phyloP scores from a whole-genome alignment of 2,329 filamentous ascomycete genomes.

The Rhexocercosporidium sp. region DNA sequence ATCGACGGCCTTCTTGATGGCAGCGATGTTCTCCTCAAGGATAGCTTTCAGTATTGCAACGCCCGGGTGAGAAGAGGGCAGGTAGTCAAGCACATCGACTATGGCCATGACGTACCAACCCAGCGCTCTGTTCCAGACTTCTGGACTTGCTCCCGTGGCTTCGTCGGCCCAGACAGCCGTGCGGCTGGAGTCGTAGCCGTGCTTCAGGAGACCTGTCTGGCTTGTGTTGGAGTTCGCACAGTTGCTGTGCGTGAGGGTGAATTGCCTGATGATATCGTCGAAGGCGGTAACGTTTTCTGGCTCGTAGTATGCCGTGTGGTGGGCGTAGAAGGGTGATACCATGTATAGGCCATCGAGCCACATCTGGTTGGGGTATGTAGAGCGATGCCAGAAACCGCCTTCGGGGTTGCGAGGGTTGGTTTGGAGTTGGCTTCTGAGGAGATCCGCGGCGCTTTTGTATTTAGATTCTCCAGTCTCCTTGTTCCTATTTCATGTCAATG shows the following conservation, averaged over 20 bases:
- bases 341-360: slow-evolving; percentile 60
- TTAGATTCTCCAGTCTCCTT: slow-evolving; percentile 48
- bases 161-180: slow-evolving; percentile 45
- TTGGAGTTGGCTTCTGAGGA: slow-evolving; percentile 52
- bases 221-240: slow-evolving; percentile 30
- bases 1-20: slow-evolving; percentile 29
- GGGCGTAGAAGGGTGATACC: slow-evolving; percentile 44
- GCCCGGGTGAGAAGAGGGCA: slow-evolving; percentile 31
- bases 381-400: slow-evolving; percentile 55
- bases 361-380: slow-evolving; percentile 57
- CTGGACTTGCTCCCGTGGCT: slow-evolving; percentile 44
- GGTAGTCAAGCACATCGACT: slow-evolving; percentile 44
- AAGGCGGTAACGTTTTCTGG: slow-evolving; percentile 37
- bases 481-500: background rate
- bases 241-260: slow-evolving; percentile 34
- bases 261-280: slow-evolving; percentile 40
- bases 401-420: slow-evolving; percentile 54
- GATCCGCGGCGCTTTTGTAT: slow-evolving; percentile 54
- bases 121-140: slow-evolving; percentile 46
- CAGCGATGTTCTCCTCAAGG: slow-evolving; percentile 20
- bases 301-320: slow-evolving; percentile 31
- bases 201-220: slow-evolving; percentile 40
- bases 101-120: slow-evolving; percentile 48
- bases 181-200: slow-evolving; percentile 45
- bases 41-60: slow-evolving; percentile 14